phyloP scores from a whole-genome alignment of 768 basidiomycete species.

The Lactarius indigo region DNA sequence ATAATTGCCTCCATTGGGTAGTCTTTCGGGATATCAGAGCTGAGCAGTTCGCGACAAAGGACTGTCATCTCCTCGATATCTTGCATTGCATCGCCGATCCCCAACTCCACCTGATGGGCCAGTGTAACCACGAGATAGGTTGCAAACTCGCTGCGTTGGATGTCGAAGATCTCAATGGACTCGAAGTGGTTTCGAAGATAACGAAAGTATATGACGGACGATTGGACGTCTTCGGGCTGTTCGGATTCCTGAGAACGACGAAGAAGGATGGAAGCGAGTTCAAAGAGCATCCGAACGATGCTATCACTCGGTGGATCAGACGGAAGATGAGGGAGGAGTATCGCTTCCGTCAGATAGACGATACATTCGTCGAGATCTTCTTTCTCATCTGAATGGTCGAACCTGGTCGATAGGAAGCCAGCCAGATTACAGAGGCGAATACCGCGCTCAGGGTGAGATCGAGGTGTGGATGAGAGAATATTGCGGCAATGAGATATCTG shows the following conservation, averaged over 20 bases:
- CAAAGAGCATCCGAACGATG: not conserved
- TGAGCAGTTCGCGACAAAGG: conserved; percentile 1
- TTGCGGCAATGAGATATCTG: not conserved
- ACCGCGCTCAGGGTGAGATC: not conserved
- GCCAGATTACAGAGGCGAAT: not conserved
- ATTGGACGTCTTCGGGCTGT: not conserved
- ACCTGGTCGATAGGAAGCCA: not conserved
- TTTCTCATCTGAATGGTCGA: not conserved
- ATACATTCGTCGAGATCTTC: not conserved
- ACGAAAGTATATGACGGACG: not conserved
- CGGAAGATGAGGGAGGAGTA: not conserved
- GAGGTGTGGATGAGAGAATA: not conserved
- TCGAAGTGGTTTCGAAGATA: not conserved
- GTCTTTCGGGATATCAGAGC: not conserved
- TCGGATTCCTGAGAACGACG: not conserved
- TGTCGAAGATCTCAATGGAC: not conserved
- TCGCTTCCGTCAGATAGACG: not conserved
- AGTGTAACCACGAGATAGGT: not conserved
- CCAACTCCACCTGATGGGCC: not conserved
- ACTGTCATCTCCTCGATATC: not conserved
- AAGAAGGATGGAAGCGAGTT: not conserved
- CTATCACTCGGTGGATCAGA: not conserved
- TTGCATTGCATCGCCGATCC: not conserved
- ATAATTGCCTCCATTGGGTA: not conserved
- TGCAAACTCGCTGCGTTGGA: not conserved